A percentile compares a stretch with the other conserved stretches of the same genome.
These are phyloP conservation scores for Alternaria angustiovoidea DNA, from an alignment of 2,329 filamentous ascomycete species.

Conservation along the genomic window DNA sequence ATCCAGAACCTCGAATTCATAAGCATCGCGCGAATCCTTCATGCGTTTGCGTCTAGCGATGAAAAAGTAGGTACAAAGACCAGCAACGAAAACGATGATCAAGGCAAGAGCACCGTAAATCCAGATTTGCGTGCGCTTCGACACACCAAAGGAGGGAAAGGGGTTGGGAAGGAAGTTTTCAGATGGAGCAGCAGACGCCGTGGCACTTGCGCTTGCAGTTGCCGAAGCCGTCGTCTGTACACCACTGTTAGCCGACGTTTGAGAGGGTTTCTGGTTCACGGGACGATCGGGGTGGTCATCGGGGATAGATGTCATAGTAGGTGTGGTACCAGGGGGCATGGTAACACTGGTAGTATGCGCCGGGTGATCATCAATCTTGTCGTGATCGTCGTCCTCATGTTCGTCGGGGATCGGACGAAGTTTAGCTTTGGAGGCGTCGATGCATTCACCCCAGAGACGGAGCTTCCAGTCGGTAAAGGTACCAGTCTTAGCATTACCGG, in stretches of 20 bases:
- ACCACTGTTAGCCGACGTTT: constrained; percentile 35
- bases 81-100: constrained; percentile 83
- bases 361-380: constrained; percentile 63
- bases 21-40: constrained; percentile 79
- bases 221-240: constrained; percentile 31
- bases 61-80: constrained; percentile 82
- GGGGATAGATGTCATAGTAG: constrained; percentile 56
- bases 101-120: constrained; percentile 88
- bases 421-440: constrained; percentile 75
- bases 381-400: constrained; percentile 84
- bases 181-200: constrained; percentile 34
- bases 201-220: constrained; percentile 22
- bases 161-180: constrained; percentile 77
- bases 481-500: constrained; percentile 76
- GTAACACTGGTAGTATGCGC: constrained; percentile 67
- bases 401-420: constrained; percentile 83
- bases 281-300: constrained; percentile 61
- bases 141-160: constrained; percentile 89
- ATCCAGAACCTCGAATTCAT: constrained; percentile 93
- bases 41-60: constrained; percentile 79
- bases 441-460: constrained; percentile 90
- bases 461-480: constrained; percentile 90
- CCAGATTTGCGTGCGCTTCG: constrained; percentile 88
- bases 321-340: constrained; percentile 56
- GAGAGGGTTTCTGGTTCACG: constrained; percentile 65